phyloP scores from a whole-genome alignment of 2,329 filamentous ascomycete genomes.

The Monilinia vaccinii-corymbosi region DNA sequence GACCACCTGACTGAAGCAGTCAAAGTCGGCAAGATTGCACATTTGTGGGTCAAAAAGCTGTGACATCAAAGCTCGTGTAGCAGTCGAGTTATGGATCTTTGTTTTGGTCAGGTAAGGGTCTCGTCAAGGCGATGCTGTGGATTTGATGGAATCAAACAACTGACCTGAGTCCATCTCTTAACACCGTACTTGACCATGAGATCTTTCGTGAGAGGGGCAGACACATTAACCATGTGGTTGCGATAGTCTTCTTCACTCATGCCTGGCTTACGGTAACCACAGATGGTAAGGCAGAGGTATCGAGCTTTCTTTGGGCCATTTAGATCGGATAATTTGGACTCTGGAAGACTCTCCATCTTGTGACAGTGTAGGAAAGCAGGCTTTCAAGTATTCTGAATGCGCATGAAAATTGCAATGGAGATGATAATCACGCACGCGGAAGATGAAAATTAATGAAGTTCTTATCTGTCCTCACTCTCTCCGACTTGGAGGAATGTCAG shows the following conservation, averaged over 20 bases:
- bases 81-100: constrained; percentile 35
- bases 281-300: constrained; percentile 39
- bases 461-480: not conserved
- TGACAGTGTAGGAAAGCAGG: not conserved
- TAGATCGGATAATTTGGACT: not conserved
- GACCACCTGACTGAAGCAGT: constrained; percentile 41
- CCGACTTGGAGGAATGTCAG: not conserved
- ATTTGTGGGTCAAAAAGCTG: constrained; percentile 38
- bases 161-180: constrained; percentile 37
- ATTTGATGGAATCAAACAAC: not conserved
- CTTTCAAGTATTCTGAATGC: not conserved
- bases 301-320: not conserved
- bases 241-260: constrained; percentile 41
- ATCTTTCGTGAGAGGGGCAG: constrained; percentile 37
- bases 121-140: too few relatives aligned
- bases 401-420: not conserved
- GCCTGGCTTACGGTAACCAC: constrained; percentile 38
- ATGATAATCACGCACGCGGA: not conserved
- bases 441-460: not conserved
- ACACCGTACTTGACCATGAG: constrained; percentile 43
- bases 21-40: constrained; percentile 39
- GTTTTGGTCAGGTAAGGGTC: not conserved
- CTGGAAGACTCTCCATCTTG: not conserved
- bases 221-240: constrained; percentile 38
- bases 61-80: constrained; percentile 34